phyloP scores from a whole-genome alignment of 768 basidiomycete species.

The Pluteus cervinus region DNA sequence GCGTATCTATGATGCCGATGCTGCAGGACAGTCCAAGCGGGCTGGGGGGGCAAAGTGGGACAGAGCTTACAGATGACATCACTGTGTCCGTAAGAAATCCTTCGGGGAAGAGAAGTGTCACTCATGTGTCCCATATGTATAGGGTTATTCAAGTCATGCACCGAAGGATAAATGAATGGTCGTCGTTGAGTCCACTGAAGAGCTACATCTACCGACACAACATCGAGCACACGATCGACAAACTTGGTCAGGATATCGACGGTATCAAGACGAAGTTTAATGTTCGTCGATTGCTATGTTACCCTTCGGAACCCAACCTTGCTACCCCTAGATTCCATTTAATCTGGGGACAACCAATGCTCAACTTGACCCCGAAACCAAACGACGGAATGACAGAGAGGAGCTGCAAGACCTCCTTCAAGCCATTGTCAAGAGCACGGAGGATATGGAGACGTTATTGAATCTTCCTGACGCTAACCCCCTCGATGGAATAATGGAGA shows the following conservation, averaged over 20 bases:
- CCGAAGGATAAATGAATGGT: constrained; percentile 29
- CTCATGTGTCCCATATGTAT: constrained; percentile 1
- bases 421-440: constrained; percentile 22
- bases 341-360: constrained; percentile 22
- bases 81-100: constrained; percentile 18
- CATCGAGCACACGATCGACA: constrained; percentile 34
- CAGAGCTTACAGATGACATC: constrained; percentile 29
- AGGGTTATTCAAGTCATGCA: constrained; percentile 24
- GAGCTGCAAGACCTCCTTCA: constrained; percentile 30
- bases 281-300: constrained; percentile 16
- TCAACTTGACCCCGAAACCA: constrained; percentile 19
- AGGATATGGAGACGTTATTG: constrained; percentile 29
- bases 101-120: too few relatives aligned
- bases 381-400: constrained; percentile 25
- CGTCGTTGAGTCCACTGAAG: constrained; percentile 24
- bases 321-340: constrained; percentile 15
- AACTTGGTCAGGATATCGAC: constrained; percentile 31
- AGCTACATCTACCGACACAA: constrained; percentile 32
- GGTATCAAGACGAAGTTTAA: constrained; percentile 28
- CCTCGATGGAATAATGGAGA: constrained; percentile 34
- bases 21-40: constrained; percentile 26
- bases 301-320: constrained; percentile 6
- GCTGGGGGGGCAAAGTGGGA: constrained; percentile 22
- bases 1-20: constrained; percentile 22
- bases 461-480: constrained; percentile 22